Conservation (phyloP, 2,329 filamentous ascomycete species). For the Phialophora expanda region DNA sequence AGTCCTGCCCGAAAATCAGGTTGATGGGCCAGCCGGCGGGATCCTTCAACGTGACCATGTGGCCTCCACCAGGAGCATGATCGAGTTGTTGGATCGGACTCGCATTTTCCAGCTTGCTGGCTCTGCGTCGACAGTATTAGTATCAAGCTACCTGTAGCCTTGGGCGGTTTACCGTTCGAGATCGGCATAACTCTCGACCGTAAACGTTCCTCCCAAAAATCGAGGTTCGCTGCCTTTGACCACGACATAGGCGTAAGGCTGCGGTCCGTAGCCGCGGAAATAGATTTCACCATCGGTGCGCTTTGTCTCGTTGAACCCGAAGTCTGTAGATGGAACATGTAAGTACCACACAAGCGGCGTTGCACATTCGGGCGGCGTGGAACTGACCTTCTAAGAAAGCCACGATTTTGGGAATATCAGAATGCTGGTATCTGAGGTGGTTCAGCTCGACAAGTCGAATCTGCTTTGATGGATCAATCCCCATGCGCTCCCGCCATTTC, state of each 20-base stretch:
- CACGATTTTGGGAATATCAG: slow-evolving; percentile 55
- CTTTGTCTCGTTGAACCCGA: neutral
- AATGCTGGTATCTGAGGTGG: slow-evolving; percentile 61
- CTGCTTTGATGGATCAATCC: slow-evolving; percentile 52
- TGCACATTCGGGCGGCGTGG: too few species aligned
- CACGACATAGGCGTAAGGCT: slow-evolving; percentile 35
- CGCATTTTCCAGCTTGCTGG: neutral
- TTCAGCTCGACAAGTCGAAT: slow-evolving; percentile 55
- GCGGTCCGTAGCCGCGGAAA: neutral
- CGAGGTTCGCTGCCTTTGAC: slow-evolving; percentile 45
- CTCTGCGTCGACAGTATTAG: too few species aligned
- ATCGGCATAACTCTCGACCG: slow-evolving; percentile 50
- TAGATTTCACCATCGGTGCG: neutral
- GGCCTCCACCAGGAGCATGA: slow-evolving; percentile 37
- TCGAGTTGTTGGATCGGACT: slow-evolving; percentile 27
- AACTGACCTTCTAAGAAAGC: too few species aligned
- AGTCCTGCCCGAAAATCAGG: slow-evolving; percentile 30
- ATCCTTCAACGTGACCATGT: slow-evolving; percentile 35
- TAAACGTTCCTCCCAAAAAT: slow-evolving; percentile 51
- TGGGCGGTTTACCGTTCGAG: slow-evolving; percentile 51
- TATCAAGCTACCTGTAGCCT: too few species aligned
- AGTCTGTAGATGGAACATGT: too few species aligned
- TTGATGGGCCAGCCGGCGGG: slow-evolving; percentile 39
- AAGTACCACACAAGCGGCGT: too few species aligned
- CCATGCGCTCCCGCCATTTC: slow-evolving; percentile 28